Evolutionary conservation across 768 basidiomycete genomes (phyloP).

Genomic region (Rossbeevera mucosa): DNA sequence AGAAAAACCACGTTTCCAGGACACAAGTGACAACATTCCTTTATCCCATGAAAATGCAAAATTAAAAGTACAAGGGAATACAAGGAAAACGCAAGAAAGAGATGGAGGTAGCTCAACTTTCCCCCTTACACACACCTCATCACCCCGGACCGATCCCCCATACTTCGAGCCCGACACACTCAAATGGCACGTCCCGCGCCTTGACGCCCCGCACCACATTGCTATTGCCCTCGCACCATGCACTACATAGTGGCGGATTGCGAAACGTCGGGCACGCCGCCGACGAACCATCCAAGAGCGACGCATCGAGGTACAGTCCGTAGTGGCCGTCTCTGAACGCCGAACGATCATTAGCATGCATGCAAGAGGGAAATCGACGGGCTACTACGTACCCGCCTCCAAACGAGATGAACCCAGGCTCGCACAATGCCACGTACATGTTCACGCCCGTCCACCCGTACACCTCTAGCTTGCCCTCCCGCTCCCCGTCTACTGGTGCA

Average conservation of each 20-base stretch:
- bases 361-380: background rate
- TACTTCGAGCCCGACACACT: slow-evolving; percentile 88
- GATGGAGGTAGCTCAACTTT: background rate
- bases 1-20: too few relatives aligned
- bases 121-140: background rate
- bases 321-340: slow-evolving; percentile 66
- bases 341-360: background rate
- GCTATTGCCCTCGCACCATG: slow-evolving; percentile 10
- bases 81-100: background rate
- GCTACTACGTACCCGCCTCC: slow-evolving; percentile 83
- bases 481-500: slow-evolving; percentile 15
- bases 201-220: slow-evolving; percentile 21
- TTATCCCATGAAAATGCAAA: background rate
- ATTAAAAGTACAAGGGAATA: background rate
- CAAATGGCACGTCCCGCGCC: slow-evolving; percentile 57
- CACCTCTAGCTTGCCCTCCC: slow-evolving; percentile 44
- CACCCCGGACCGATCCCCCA: slow-evolving; percentile 61
- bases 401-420: slow-evolving; percentile 75
- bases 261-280: slow-evolving; percentile 82
- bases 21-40: too few relatives aligned
- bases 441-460: slow-evolving; percentile 88
- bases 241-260: slow-evolving; percentile 72
- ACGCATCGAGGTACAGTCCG: slow-evolving; percentile 82
- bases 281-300: slow-evolving; percentile 78
- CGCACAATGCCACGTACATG: slow-evolving; percentile 85